Percentiles rank a stretch among this genome's conserved stretches.
phyloP scores from a whole-genome alignment of 352 stramenopile species.

The Pythium plurisporium region DNA sequence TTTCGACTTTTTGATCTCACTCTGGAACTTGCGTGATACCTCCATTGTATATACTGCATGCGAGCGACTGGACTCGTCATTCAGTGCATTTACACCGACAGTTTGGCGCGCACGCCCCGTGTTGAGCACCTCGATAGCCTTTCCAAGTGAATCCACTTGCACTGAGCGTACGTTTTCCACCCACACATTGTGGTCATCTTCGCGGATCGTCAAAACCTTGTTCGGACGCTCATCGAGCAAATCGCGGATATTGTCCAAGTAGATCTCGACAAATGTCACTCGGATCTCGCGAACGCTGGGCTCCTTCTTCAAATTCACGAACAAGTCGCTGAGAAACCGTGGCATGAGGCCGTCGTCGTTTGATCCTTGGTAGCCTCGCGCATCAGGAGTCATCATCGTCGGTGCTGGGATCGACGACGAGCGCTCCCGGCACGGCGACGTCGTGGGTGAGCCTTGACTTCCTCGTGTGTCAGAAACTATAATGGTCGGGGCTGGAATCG shows the following conservation, averaged over 20 bases:
- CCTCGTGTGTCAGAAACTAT: no score
- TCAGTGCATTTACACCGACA: conserved; percentile 42
- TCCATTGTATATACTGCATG: conserved; percentile 62
- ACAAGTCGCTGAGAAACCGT: conserved; percentile 47
- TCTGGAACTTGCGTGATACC: conserved; percentile 33
- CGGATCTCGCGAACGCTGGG: conserved; percentile 32
- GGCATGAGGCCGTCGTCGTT: conserved; percentile 42
- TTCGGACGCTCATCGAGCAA: conserved; percentile 51
- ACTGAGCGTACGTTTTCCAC: conserved; percentile 42
- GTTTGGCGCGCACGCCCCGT: conserved; percentile 35
- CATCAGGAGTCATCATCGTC: not conserved
- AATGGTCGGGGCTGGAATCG: no score
- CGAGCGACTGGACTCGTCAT: conserved; percentile 56
- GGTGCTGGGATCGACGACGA: conserved; percentile 16
- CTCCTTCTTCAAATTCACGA: conserved; percentile 33
- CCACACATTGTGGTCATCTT: conserved; percentile 37
- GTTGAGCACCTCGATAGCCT: conserved; percentile 45
- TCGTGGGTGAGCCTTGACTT: no score
- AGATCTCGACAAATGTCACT: conserved; percentile 89
- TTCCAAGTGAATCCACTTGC: conserved; percentile 29
- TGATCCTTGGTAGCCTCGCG: conserved; percentile 11
- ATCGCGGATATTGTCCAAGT: conserved; percentile 92
- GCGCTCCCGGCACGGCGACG: conserved; percentile 17
- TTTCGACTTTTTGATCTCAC: conserved; percentile 47
- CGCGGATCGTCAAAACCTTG: conserved; percentile 29